Evolutionary conservation across 805 yeast genomes (phyloP).

Genomic region (Starmerella potacharoeniae): DNA sequence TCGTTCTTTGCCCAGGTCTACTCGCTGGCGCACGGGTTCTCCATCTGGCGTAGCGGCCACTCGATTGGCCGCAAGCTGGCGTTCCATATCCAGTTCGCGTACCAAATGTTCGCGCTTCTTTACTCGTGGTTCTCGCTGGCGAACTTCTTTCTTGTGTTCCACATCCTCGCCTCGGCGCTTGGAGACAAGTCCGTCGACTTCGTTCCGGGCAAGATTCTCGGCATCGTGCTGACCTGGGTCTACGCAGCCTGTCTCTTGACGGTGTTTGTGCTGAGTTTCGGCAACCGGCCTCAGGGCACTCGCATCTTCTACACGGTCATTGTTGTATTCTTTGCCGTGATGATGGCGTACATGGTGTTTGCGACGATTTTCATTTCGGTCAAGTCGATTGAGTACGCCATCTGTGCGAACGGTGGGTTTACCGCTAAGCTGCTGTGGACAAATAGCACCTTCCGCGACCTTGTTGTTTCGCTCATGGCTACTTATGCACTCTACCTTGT

Average conservation of each 20-base stretch:
- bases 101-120: slow-evolving; percentile 60
- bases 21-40: slow-evolving; percentile 64
- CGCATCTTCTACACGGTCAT: slow-evolving; percentile 62
- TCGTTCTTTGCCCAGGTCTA: slow-evolving; percentile 91
- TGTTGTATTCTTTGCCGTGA: slow-evolving; percentile 67
- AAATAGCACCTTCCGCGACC: slow-evolving; percentile 67
- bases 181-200: slow-evolving; percentile 52
- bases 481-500: slow-evolving; percentile 72
- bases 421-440: slow-evolving; percentile 26
- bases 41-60: slow-evolving; percentile 73
- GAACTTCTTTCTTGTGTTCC: slow-evolving; percentile 78
- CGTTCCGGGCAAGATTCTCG: slow-evolving; percentile 62
- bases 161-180: slow-evolving; percentile 71
- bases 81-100: slow-evolving; percentile 66
- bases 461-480: slow-evolving; percentile 72
- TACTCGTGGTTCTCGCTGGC: slow-evolving; percentile 91
- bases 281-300: slow-evolving; percentile 90
- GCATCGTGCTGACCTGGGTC: slow-evolving; percentile 74
- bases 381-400: slow-evolving; percentile 49
- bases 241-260: slow-evolving; percentile 70
- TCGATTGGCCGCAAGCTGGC: slow-evolving; percentile 49
- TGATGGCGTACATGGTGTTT: slow-evolving; percentile 82
- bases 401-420: slow-evolving; percentile 38
- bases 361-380: slow-evolving; percentile 76
- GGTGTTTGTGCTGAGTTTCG: slow-evolving; percentile 81